Evolutionary conservation across 768 basidiomycete genomes (phyloP).

Genomic region (Kwoniella sp.): DNA sequence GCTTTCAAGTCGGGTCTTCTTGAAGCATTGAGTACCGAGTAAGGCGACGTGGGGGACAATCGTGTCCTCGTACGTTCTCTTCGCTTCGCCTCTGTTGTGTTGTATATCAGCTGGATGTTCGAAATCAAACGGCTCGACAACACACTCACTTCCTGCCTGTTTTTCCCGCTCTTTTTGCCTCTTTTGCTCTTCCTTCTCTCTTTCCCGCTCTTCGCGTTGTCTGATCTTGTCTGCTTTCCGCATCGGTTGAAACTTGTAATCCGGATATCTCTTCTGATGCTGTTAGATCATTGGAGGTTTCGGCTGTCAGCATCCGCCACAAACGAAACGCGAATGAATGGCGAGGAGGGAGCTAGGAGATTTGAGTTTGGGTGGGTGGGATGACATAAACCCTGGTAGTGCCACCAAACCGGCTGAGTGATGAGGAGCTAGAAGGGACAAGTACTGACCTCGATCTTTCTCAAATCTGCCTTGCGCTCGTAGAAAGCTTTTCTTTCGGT

Average conservation of each 20-base stretch:
- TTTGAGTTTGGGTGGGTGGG: too few relatives aligned
- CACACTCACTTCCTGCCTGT: conserved; percentile 18
- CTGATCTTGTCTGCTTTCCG: conserved; percentile 48
- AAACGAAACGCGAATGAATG: too few relatives aligned
- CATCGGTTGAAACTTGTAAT: conserved; percentile 55
- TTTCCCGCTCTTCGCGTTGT: conserved; percentile 39
- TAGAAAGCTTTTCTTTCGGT: conserved; percentile 59
- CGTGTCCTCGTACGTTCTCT: conserved; percentile 5
- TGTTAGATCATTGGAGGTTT: conserved; percentile 4
- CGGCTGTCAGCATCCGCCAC: neutral
- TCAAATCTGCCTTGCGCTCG: conserved; percentile 46
- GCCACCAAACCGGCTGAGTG: too few relatives aligned
- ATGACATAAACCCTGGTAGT: too few relatives aligned
- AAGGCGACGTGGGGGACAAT: conserved; percentile 24
- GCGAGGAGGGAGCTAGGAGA: too few relatives aligned
- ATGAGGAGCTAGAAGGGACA: neutral
- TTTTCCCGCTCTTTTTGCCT: conserved; percentile 29
- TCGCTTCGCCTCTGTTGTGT: conserved; percentile 21
- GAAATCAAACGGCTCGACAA: neutral
- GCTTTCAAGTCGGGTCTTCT: conserved; percentile 11
- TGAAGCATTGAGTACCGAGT: neutral
- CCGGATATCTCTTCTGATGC: conserved; percentile 50
- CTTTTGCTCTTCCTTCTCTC: conserved; percentile 37
- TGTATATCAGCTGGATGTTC: neutral
- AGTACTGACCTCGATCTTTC: conserved; percentile 56